Conservation (phyloP, 768 basidiomycete genomes). For the Tulasnella sp. region DNA sequence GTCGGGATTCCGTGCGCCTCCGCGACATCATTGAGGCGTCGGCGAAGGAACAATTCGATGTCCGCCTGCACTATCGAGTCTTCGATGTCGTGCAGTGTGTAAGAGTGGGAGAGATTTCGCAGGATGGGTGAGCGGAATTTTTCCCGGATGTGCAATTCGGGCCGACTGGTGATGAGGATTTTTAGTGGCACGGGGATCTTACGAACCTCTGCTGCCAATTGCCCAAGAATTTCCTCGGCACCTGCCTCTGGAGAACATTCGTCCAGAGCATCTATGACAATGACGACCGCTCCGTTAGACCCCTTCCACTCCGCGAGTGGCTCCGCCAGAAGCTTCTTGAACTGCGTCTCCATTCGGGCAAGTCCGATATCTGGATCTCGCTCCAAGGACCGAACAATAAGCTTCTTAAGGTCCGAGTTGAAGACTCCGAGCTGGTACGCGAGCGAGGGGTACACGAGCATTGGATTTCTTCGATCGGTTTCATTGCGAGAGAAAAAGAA, state of each 20-base stretch:
- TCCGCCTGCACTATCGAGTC: slow-evolving; percentile 11
- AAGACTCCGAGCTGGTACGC: slow-evolving; percentile 37
- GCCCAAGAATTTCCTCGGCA: slow-evolving; percentile 30
- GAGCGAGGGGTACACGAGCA: slow-evolving; percentile 39
- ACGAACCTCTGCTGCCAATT: slow-evolving; percentile 31
- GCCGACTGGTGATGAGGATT: slow-evolving; percentile 40
- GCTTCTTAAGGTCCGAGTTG: slow-evolving; percentile 18
- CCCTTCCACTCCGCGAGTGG: slow-evolving; percentile 19
- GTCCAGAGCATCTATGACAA: slow-evolving; percentile 43
- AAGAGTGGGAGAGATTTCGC: not conserved
- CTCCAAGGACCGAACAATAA: slow-evolving; percentile 23
- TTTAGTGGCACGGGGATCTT: slow-evolving; percentile 37
- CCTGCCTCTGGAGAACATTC: slow-evolving; percentile 35
- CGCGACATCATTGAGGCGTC: not conserved
- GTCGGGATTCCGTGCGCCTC: not conserved
- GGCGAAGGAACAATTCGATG: slow-evolving; percentile 23
- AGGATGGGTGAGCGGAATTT: not conserved
- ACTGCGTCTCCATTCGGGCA: slow-evolving; percentile 31
- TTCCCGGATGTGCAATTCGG: slow-evolving; percentile 35
- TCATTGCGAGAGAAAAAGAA: slow-evolving; percentile 39
- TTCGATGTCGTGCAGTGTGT: slow-evolving; percentile 24
- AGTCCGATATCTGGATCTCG: slow-evolving; percentile 16
- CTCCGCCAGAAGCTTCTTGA: slow-evolving; percentile 31
- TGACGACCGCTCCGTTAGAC: slow-evolving; percentile 32
- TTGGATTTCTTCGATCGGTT: slow-evolving; percentile 31